Evolutionary conservation across 106 monocot genomes (phyloP).

Genomic region (Cymbidium sinense): DNA sequence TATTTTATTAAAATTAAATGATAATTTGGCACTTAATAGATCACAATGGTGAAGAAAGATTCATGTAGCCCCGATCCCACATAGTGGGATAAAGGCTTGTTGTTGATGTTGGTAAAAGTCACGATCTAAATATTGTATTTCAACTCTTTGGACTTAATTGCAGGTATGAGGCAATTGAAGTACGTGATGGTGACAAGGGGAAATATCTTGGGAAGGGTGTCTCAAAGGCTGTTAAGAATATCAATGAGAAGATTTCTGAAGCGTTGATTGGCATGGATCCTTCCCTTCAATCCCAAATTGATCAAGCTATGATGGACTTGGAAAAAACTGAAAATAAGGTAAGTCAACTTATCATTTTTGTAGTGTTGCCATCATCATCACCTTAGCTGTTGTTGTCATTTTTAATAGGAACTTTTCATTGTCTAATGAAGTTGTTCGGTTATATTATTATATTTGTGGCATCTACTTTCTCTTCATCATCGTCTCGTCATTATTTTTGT

Average conservation of each 20-base stretch:
- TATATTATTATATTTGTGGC: background rate
- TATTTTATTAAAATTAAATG: too few relatives aligned
- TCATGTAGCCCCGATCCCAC: too few relatives aligned
- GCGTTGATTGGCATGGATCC: constrained; percentile 97
- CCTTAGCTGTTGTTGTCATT: background rate
- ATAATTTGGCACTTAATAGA: too few relatives aligned
- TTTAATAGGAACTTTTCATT: background rate
- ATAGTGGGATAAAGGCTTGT: too few relatives aligned
- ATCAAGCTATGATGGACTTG: constrained; percentile 87
- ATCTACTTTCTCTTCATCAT: constrained; percentile 1
- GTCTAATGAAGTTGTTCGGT: background rate
- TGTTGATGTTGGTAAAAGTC: too few relatives aligned
- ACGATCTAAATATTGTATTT: background rate
- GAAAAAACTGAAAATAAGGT: constrained; percentile 92
- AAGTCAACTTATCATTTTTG: background rate
- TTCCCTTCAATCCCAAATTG: constrained; percentile 76
- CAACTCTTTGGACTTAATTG: background rate
- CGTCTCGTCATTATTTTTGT: background rate
- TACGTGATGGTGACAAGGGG: constrained; percentile 72
- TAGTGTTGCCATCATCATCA: background rate
- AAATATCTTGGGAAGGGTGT: constrained; percentile 85
- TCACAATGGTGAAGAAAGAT: too few relatives aligned
- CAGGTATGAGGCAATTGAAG: constrained; percentile 64
- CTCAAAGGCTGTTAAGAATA: constrained; percentile 74
- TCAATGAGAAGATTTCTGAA: constrained; percentile 89